These are phyloP conservation scores for Xylaria sp. DNA, from an alignment of 2,329 filamentous ascomycete genomes.

Conservation along the genomic window DNA sequence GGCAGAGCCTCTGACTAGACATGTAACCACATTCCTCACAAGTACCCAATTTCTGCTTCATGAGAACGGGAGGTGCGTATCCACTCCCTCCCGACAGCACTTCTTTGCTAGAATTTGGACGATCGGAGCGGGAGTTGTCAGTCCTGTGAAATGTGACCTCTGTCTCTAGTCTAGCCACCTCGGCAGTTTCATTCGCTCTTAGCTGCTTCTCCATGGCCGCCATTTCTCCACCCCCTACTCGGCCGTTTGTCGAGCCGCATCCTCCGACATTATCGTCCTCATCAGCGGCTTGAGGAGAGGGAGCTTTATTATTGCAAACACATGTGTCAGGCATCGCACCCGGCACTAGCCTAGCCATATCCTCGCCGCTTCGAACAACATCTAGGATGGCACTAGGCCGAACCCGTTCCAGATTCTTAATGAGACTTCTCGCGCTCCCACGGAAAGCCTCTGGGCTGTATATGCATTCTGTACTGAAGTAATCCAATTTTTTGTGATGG, in stretches of 20 bases:
- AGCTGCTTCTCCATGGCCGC: slow-evolving; percentile 78
- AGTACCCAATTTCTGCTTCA: slow-evolving; percentile 77
- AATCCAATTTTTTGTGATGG: slow-evolving; percentile 94
- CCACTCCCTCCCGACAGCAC: slow-evolving; percentile 34
- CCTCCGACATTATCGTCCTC: slow-evolving; percentile 68
- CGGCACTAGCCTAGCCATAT: slow-evolving; percentile 89
- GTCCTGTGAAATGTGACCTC: slow-evolving; percentile 59
- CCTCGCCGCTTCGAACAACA: slow-evolving; percentile 92
- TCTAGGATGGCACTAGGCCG: slow-evolving; percentile 93
- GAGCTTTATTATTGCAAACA: slow-evolving; percentile 52
- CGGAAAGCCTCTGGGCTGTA: slow-evolving; percentile 97
- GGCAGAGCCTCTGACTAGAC: slow-evolving; percentile 91
- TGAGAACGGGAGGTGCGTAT: slow-evolving; percentile 41
- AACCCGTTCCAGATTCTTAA: slow-evolving; percentile 94
- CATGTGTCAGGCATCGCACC: slow-evolving; percentile 56
- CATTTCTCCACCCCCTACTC: slow-evolving; percentile 76
- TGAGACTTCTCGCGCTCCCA: slow-evolving; percentile 86
- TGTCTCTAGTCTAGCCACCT: slow-evolving; percentile 64
- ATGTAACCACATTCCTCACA: slow-evolving; percentile 93
- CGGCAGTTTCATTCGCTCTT: slow-evolving; percentile 65
- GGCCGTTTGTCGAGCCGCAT: slow-evolving; percentile 74
- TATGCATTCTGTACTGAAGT: slow-evolving; percentile 98
- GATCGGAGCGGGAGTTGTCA: slow-evolving; percentile 44
- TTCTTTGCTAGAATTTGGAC: slow-evolving; percentile 45
- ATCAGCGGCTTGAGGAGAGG: slow-evolving; percentile 36